A percentile compares a stretch with the other conserved stretches of the same genome.
Conservation (phyloP, 2,329 filamentous ascomycete species). For the Aureobasidium sp. region DNA sequence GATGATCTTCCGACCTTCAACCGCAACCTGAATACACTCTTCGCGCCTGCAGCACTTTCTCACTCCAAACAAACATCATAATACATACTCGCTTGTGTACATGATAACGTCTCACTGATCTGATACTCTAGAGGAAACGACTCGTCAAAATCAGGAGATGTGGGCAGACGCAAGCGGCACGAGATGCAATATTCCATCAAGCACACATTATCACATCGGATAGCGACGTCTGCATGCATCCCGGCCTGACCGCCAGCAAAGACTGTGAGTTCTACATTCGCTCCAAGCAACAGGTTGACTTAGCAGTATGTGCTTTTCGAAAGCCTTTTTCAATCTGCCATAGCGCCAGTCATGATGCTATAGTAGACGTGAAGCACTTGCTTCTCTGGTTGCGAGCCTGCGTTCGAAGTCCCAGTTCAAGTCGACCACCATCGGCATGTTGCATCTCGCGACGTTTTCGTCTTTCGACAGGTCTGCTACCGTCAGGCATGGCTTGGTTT, state of each 20-base stretch:
- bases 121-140: slow-evolving; percentile 25
- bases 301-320: background rate
- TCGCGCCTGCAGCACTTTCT: background rate
- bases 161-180: background rate
- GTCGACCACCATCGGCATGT: background rate
- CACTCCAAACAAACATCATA: background rate
- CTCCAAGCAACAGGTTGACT: no score
- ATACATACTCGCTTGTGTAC: background rate
- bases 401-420: background rate
- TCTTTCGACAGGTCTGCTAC: background rate
- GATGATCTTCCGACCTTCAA: background rate
- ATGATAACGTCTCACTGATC: background rate
- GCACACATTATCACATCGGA: slow-evolving; percentile 4
- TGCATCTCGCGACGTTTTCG: background rate
- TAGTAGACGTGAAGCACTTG: background rate
- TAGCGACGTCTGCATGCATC: background rate
- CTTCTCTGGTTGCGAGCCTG: background rate
- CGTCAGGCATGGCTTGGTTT: background rate
- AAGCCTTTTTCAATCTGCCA: no score
- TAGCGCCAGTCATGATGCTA: background rate
- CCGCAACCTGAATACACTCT: background rate
- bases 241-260: background rate
- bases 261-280: background rate
- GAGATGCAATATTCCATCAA: background rate
- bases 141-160: slow-evolving; percentile 21